phyloP scores from a whole-genome alignment of 108 stramenopile genomes.

The Cyclotella kingstonii region DNA sequence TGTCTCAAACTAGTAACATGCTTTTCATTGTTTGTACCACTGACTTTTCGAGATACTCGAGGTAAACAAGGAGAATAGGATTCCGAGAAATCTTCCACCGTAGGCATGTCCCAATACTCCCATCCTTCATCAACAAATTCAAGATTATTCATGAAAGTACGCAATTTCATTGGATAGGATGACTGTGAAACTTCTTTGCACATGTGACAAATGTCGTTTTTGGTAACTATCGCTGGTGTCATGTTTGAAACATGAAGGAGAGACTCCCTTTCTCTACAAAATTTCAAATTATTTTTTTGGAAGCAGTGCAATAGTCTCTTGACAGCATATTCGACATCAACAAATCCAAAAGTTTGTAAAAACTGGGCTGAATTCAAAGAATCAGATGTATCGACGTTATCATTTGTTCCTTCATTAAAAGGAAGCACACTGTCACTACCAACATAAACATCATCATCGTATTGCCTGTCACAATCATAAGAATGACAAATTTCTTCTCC shows the following conservation, averaged over 20 bases:
- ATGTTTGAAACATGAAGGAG: background rate
- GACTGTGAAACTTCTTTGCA: conserved; percentile 35
- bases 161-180: conserved; percentile 28
- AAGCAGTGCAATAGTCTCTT: conserved; percentile 5
- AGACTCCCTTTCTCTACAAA: too few relatives aligned
- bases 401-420: background rate
- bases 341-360: conserved; percentile 86
- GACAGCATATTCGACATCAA: conserved; percentile 31
- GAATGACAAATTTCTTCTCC: conserved; percentile 80
- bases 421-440: background rate
- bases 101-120: conserved; percentile 43
- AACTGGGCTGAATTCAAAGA: conserved; percentile 66
- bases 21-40: background rate
- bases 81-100: background rate
- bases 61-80: background rate
- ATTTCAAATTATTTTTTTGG: background rate
- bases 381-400: background rate
- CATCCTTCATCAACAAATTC: conserved; percentile 37
- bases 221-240: conserved; percentile 53
- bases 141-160: conserved; percentile 26
- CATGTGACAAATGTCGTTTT: conserved; percentile 44
- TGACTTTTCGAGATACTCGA: background rate
- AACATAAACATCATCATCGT: background rate
- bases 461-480: conserved; percentile 42
- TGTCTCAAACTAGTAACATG: background rate